A percentile compares a stretch with the other conserved stretches of the same genome.
These are phyloP conservation scores for Apiotrichum mycotoxinovorans DNA, from an alignment of 1,284 basidiomycete species.

Conservation along the genomic window DNA sequence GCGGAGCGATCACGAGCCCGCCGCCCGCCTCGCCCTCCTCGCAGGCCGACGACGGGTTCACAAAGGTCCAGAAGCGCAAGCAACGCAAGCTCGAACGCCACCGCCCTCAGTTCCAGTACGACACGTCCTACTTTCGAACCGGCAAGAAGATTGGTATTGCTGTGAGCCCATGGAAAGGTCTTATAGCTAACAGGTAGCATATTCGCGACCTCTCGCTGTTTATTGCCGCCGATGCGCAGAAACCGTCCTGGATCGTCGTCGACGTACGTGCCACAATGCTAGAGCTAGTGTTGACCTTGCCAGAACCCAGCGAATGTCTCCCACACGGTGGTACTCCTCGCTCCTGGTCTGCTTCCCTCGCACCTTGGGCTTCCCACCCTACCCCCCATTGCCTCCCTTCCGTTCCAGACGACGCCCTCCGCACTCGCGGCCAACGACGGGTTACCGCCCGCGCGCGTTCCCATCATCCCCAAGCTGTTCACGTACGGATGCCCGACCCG, in stretches of 20 bases:
- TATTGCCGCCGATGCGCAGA: conserved; percentile 72
- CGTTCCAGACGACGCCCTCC: conserved; percentile 58
- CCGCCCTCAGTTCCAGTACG: conserved; percentile 75
- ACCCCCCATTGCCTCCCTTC: conserved; percentile 57
- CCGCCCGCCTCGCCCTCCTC: background rate
- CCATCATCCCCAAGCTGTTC: conserved; percentile 76
- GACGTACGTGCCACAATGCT: conserved; percentile 57
- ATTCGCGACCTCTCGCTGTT: conserved; percentile 77
- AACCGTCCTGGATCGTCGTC: conserved; percentile 75
- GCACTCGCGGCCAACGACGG: conserved; percentile 29
- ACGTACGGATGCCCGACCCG: conserved; percentile 84
- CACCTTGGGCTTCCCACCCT: conserved; percentile 61
- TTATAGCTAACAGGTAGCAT: conserved; percentile 57
- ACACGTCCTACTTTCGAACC: conserved; percentile 66
- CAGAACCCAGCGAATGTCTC: conserved; percentile 69
- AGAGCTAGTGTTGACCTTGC: background rate
- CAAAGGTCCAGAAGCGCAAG: conserved; percentile 68
- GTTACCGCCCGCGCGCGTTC: conserved; percentile 51
- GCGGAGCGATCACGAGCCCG: background rate
- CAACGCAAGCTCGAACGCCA: conserved; percentile 65
- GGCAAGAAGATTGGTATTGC: conserved; percentile 69
- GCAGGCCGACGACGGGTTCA: conserved; percentile 56
- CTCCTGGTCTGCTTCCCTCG: conserved; percentile 73
- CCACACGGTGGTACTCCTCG: conserved; percentile 71
- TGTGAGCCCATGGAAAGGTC: conserved; percentile 53